A percentile compares a stretch with the other conserved stretches of the same genome.
Conservation (phyloP, 257 asterid species). For the Linderniella brevidens region DNA sequence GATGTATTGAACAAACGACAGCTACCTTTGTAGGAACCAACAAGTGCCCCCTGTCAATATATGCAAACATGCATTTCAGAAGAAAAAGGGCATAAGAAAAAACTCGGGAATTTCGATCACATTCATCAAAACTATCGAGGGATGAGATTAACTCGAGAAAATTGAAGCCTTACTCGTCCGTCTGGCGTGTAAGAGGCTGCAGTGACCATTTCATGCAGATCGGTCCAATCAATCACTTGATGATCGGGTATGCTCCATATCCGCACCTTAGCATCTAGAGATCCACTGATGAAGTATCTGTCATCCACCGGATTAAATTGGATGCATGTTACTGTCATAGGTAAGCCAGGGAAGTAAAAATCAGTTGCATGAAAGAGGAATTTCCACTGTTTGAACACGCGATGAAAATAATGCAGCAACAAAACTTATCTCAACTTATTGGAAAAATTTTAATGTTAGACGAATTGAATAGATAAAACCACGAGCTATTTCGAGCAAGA, state of each 20-base stretch:
- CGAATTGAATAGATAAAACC: too few relatives aligned
- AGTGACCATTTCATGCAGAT: constrained; percentile 97
- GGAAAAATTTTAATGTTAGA: too few relatives aligned
- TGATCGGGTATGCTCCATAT: constrained; percentile 95
- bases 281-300: constrained; percentile 95
- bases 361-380: constrained; percentile 13
- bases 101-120: too few relatives aligned
- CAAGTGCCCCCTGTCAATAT: constrained; percentile 65
- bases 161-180: constrained; percentile 66
- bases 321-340: constrained; percentile 81
- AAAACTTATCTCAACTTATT: too few relatives aligned
- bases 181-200: constrained; percentile 98
- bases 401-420: too few relatives aligned
- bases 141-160: neutral
- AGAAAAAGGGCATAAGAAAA: neutral
- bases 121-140: too few relatives aligned
- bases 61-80: constrained; percentile 11
- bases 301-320: constrained; percentile 97
- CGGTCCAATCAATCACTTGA: constrained; percentile 96
- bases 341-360: constrained; percentile 19
- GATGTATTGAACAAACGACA: constrained; percentile 69
- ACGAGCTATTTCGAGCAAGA: too few relatives aligned
- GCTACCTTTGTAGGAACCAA: constrained; percentile 97
- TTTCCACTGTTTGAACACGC: neutral
- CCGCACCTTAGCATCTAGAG: constrained; percentile 94